phyloP scores from a whole-genome alignment of 2,329 filamentous ascomycete species.

The Dactylellina haptotyla region DNA sequence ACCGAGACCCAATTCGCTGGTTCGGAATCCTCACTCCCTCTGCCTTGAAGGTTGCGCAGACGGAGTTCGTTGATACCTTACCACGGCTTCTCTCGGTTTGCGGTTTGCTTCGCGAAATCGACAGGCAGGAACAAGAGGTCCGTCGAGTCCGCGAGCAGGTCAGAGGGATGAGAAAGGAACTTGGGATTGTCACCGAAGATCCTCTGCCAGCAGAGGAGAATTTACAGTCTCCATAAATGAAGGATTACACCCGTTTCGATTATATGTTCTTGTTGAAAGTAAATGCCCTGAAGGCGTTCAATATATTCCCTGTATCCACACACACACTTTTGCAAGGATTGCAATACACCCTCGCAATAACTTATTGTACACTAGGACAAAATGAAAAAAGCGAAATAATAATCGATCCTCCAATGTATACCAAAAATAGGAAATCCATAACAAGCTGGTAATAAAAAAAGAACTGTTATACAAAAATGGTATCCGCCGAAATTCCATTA shows the following conservation, averaged over 20 bases:
- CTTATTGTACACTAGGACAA: slow-evolving; percentile 24
- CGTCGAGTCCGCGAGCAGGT: slow-evolving; percentile 19
- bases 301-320: neutral
- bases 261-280: neutral
- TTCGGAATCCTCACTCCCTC: slow-evolving; percentile 65
- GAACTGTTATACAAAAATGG: slow-evolving; percentile 42
- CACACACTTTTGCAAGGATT: neutral
- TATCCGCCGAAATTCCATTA: slow-evolving; percentile 29
- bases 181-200: slow-evolving; percentile 18
- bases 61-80: slow-evolving; percentile 59
- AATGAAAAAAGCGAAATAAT: slow-evolving; percentile 1
- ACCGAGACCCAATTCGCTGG: slow-evolving; percentile 64
- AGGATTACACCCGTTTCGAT: too few species aligned
- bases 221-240: too few species aligned
- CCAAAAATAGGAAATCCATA: neutral
- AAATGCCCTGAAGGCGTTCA: neutral
- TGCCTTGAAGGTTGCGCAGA: slow-evolving; percentile 63
- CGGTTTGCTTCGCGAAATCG: slow-evolving; percentile 22
- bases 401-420: slow-evolving; percentile 35
- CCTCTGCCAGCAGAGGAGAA: slow-evolving; percentile 5
- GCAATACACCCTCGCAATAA: neutral
- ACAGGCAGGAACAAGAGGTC: slow-evolving; percentile 25
- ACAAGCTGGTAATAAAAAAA: slow-evolving; percentile 2
- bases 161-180: slow-evolving; percentile 25
- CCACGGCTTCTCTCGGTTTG: slow-evolving; percentile 20